Evolutionary conservation across 768 basidiomycete species (phyloP), one percentile per base, ranked within the genome.

Genomic region (Tricholomella constricta): DNA sequence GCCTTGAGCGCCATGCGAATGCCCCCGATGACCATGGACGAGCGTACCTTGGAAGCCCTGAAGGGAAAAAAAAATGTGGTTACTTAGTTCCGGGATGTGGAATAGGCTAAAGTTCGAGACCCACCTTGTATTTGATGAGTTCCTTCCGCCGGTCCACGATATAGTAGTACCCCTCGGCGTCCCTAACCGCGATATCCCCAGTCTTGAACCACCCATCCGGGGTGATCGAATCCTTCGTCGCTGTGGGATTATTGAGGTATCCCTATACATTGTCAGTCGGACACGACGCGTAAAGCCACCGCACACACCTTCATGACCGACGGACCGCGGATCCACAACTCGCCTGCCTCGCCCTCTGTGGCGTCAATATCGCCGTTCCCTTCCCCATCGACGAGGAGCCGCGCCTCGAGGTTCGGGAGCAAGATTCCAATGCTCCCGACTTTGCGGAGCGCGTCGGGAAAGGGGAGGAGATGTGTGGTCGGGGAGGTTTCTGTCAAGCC

Each of bases 401-500:
- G 78, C 2, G 87, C 85, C 64, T 94, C 82, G 27, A 94, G 77
- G 58, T 88, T 88, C 0, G 94, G 85, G 25, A 93, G 67, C 2
- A 94, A 72, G 4, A 77, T 60, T 3, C 94, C 94, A 27, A 87
- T 77, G 42, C 81, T 83, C 10, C 89, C 89, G 22, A 82, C 65
- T 57, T 84, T 88, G 15, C 74, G 65, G 11, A 69, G 53, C 1
- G 71, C 69, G 17, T 81, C 72, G 2, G 74, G 62, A 0, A 65
- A 44, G 1, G 81, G 74, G 7, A 89, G 73, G 2, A 88, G 56
- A 56, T 85, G 83, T 0, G 84, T 78, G 0, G 84, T 84, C 0
- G 89, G 90, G 0, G 89, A 88, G 1, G 90, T 92, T 69, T 94
- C 92, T 1, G 91, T 93, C 17, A 93, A 75, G 23, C 92, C 88